Evolutionary conservation across 441 rosid species (phyloP).

Genomic region (Gossypium davidsonii): DNA sequence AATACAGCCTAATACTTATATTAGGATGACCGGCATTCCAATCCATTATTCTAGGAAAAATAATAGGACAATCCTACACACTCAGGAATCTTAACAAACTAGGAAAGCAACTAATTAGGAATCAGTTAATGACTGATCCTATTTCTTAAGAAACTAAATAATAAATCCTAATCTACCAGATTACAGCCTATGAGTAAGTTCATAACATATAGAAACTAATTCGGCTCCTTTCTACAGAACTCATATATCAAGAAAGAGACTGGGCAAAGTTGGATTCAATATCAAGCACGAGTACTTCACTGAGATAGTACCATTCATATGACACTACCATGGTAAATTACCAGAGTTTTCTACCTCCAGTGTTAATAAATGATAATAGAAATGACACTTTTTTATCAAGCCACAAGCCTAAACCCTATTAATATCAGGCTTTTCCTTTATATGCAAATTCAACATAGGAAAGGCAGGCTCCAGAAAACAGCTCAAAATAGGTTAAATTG

Average conservation of each 20-base stretch:
- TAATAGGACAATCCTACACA: too few relatives aligned
- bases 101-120: too few relatives aligned
- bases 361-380: background rate
- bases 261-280: background rate
- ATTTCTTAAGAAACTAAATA: too few relatives aligned
- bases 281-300: background rate
- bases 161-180: too few relatives aligned
- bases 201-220: too few relatives aligned
- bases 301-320: background rate
- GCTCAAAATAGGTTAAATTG: background rate
- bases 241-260: background rate
- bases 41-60: too few relatives aligned
- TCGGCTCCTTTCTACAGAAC: too few relatives aligned
- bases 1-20: too few relatives aligned
- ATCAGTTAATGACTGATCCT: too few relatives aligned
- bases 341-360: background rate
- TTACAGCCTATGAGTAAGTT: too few relatives aligned
- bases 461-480: background rate
- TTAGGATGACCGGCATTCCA: too few relatives aligned
- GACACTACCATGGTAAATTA: background rate
- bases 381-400: background rate
- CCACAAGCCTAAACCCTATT: background rate
- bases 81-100: too few relatives aligned
- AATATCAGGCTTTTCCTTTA: background rate
- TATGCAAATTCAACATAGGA: background rate